phyloP scores from a whole-genome alignment of 371 early-diverging fungal genomes.

The Coemansia sp. region DNA sequence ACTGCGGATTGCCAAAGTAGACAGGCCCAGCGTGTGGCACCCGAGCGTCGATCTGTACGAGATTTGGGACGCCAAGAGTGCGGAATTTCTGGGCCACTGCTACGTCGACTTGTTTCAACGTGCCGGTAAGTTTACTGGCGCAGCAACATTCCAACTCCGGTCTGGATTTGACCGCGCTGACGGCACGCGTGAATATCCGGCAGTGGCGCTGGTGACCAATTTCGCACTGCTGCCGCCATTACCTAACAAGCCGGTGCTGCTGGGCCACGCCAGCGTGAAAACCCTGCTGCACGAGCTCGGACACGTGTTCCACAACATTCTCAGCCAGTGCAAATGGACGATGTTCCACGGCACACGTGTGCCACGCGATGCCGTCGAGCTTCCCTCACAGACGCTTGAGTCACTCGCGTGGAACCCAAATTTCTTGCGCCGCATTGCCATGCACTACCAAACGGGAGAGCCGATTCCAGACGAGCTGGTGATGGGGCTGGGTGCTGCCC shows the following conservation, averaged over 20 bases:
- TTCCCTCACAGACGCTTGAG: background rate
- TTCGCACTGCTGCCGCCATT: background rate
- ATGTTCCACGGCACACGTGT: conserved; percentile 1
- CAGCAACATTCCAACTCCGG: background rate
- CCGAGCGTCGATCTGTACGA: background rate
- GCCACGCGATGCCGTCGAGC: background rate
- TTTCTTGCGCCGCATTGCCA: background rate
- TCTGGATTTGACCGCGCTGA: background rate
- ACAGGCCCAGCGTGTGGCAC: background rate
- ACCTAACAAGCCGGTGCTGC: background rate
- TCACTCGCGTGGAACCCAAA: background rate
- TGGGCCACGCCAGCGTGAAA: conserved; percentile 1
- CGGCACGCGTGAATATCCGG: background rate
- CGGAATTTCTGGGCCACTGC: background rate
- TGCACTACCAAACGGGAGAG: background rate
- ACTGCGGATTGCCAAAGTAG: background rate
- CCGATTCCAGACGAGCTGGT: background rate
- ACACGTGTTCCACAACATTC: conserved; percentile 8
- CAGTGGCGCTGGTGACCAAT: background rate
- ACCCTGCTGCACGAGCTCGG: conserved; percentile 11
- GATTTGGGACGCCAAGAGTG: background rate
- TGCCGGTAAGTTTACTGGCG: background rate
- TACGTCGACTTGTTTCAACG: background rate
- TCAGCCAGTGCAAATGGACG: conserved; percentile 7
- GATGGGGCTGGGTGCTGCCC: background rate